Base-by-base conservation (phyloP, 306 rosid genomes). In the Mimosa bimucronata region DNA sequence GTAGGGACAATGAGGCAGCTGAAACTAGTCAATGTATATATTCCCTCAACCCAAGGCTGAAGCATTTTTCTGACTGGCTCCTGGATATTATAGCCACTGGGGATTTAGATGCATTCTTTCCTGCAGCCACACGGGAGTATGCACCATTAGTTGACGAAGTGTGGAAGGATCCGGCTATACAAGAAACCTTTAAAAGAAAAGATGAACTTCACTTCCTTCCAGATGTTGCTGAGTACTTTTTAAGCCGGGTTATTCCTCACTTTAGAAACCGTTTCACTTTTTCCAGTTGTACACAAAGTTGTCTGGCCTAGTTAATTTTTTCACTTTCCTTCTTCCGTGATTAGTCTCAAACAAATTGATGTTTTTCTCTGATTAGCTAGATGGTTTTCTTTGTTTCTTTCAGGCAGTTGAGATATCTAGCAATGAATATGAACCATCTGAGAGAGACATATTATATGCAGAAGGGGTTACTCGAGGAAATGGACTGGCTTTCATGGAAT, bases 51-150 rank as follows among this genome's bases (percentile, higher is more conserved):
- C 92, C 98, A 30, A 86, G 91, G 84, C 86, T 95, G 82, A 95
- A 95, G 85, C 97, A 92, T 87, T 95, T 95, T 85, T 95, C 98
- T 61, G 97, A 95, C 81, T 95, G 98, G 98, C 92, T 95, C 69
- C 85, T 95, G 70, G 98, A 95, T 80, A 95, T 95, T 68, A 95
- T 95, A 68, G 98, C 98, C 52, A 95, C 98, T 3, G 98, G 98
- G 73, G 98, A 95, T 86, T 87, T 95, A 92, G 67, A 61, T 28
- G 67, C 67, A 26, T 61, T 61, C 67, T 61, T 61, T 9, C 67
- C 67, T 28, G 67, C 67, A 13, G 67, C 67, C 38, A 61, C 67
- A 61, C 67, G 67, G 67, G 67, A 61, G 38, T 61, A 61, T 83
- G 98, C 98, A 79, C 98, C 98, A 18, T 88, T 95, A 78, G 98